Conservation (phyloP, 2,329 filamentous ascomycete species). For the Rutstroemia sp. region DNA sequence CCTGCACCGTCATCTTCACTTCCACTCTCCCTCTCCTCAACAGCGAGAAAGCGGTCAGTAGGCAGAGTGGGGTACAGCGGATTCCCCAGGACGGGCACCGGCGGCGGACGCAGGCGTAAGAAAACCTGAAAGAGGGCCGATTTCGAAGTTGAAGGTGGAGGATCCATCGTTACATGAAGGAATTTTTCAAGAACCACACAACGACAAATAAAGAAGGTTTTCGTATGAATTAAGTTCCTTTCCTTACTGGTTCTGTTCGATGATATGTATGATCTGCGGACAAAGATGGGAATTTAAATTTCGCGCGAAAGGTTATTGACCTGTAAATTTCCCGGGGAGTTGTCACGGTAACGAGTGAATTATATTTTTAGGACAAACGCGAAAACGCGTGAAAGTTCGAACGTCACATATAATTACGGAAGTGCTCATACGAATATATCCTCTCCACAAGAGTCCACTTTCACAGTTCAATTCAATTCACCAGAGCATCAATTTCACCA, state of each 20-base stretch:
- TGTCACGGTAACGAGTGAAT: neutral
- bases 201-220: neutral
- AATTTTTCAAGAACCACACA: neutral
- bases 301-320: conserved; percentile 3
- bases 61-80: conserved; percentile 32
- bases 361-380: too few species aligned
- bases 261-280: too few species aligned
- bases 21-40: too few species aligned
- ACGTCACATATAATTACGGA: too few species aligned
- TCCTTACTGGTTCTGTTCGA: too few species aligned
- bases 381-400: too few species aligned
- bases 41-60: neutral
- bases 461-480: too few species aligned
- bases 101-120: conserved; percentile 70
- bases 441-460: too few species aligned
- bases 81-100: conserved; percentile 28
- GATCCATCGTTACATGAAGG: conserved; percentile 28
- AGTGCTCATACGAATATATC: too few species aligned
- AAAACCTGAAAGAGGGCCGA: conserved; percentile 81
- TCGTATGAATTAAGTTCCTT: neutral
- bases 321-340: conserved; percentile 3
- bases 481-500: neutral
- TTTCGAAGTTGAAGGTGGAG: conserved; percentile 30
- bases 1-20: conserved; percentile 59
- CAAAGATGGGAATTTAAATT: neutral